phyloP scores from a whole-genome alignment of 768 basidiomycete genomes.

The Favolaschia claudopus region DNA sequence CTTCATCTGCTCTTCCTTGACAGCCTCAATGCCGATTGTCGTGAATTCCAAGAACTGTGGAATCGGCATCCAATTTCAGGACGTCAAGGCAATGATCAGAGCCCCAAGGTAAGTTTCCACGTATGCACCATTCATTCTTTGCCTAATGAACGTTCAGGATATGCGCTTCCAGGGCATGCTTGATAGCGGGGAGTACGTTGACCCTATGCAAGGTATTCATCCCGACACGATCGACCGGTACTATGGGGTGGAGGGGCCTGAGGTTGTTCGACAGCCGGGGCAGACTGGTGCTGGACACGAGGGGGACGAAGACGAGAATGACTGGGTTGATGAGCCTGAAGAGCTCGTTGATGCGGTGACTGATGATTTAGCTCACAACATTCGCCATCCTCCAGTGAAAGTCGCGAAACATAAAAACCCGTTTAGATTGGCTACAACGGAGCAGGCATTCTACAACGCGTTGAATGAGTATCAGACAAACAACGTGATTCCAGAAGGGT shows the following conservation, averaged over 20 bases:
- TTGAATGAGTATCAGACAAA: background rate
- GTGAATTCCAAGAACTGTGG: constrained; percentile 43
- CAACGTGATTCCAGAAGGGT: background rate
- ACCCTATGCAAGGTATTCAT: background rate
- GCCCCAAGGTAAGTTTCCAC: constrained; percentile 28
- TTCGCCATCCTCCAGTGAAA: background rate
- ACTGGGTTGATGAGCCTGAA: background rate
- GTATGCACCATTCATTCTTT: no score
- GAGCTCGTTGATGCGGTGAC: background rate
- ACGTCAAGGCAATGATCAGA: constrained; percentile 29
- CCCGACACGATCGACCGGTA: background rate
- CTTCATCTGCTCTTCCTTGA: constrained; percentile 50
- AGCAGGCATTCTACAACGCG: background rate
- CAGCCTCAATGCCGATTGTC: constrained; percentile 45
- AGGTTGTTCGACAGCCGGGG: background rate
- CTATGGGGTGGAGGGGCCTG: background rate
- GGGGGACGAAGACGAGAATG: background rate
- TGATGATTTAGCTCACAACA: background rate
- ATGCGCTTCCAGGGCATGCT: constrained; percentile 1
- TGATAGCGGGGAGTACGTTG: background rate
- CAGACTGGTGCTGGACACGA: background rate
- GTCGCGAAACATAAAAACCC: background rate
- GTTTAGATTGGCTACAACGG: background rate
- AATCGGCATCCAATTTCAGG: constrained; percentile 47
- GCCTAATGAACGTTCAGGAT: background rate